phyloP scores from a whole-genome alignment of 1,284 basidiomycete species.

The Fomitopsis palustris region DNA sequence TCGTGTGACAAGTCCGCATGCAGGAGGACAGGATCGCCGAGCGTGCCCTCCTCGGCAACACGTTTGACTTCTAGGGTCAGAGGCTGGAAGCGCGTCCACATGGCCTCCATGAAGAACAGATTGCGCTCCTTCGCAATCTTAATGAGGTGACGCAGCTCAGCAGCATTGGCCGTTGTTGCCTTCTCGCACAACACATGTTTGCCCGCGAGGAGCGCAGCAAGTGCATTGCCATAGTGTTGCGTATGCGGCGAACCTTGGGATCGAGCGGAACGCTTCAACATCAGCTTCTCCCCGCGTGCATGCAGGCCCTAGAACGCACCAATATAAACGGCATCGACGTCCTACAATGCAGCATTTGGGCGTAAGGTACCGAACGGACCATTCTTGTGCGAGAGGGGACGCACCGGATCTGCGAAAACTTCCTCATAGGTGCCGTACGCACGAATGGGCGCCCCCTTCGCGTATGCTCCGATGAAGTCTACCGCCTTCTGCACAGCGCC shows the following conservation, averaged over 20 bases:
- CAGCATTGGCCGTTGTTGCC: conserved; percentile 63
- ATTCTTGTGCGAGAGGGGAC: conserved; percentile 16
- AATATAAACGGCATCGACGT: conserved; percentile 80
- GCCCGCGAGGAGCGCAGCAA: conserved; percentile 73
- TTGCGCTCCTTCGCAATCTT: conserved; percentile 71
- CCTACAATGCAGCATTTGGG: conserved; percentile 35
- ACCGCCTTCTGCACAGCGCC: conserved; percentile 59
- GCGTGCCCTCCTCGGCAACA: conserved; percentile 54
- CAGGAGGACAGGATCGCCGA: conserved; percentile 63
- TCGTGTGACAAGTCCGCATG: conserved; percentile 74
- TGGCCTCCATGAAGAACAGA: conserved; percentile 87
- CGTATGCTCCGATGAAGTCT: conserved; percentile 60
- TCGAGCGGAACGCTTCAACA: neutral
- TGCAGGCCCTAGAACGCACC: conserved; percentile 35
- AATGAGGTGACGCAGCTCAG: conserved; percentile 66
- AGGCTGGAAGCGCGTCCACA: conserved; percentile 82
- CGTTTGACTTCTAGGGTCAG: conserved; percentile 63
- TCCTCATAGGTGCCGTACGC: conserved; percentile 78
- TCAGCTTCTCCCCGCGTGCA: neutral
- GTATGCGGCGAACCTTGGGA: conserved; percentile 79
- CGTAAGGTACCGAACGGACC: neutral
- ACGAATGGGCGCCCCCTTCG: conserved; percentile 51
- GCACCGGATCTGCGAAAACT: conserved; percentile 68
- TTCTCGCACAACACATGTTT: conserved; percentile 91
- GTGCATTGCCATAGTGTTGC: conserved; percentile 76